Percentiles rank a stretch among this genome's conserved stretches.
phyloP scores from a whole-genome alignment of 768 basidiomycete genomes.

The Mycena epipterygia region DNA sequence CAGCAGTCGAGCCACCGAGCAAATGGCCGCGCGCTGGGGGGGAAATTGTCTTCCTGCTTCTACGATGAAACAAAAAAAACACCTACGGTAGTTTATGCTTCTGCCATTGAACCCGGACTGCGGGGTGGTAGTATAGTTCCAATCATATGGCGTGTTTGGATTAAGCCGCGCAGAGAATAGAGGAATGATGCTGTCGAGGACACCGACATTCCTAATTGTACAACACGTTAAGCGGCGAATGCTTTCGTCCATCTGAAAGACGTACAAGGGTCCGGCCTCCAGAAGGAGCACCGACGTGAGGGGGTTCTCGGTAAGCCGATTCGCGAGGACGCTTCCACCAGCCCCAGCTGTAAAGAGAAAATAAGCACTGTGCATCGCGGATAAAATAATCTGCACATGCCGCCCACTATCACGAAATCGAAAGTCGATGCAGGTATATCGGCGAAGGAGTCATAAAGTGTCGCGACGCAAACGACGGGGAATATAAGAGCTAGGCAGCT shows the following conservation, averaged over 20 bases:
- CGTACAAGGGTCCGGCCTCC: constrained; percentile 25
- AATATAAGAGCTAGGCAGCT: background rate
- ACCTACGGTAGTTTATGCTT: constrained; percentile 35
- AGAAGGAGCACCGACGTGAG: constrained; percentile 10
- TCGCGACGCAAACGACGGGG: constrained; percentile 1
- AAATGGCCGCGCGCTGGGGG: constrained; percentile 42
- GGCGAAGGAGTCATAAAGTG: constrained; percentile 9
- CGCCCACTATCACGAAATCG: constrained; percentile 25
- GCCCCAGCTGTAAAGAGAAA: constrained; percentile 9
- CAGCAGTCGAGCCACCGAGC: constrained; percentile 50
- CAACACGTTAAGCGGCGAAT: background rate
- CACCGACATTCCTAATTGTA: constrained; percentile 18
- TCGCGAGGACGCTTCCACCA: constrained; percentile 24
- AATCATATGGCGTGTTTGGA: constrained; percentile 41
- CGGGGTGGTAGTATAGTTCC: constrained; percentile 54
- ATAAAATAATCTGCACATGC: background rate
- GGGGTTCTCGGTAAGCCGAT: constrained; percentile 19
- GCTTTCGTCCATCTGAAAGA: background rate
- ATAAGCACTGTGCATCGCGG: background rate
- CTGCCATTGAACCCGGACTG: constrained; percentile 42
- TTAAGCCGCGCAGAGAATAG: constrained; percentile 16
- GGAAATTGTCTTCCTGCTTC: too few relatives aligned
- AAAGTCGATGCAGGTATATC: background rate
- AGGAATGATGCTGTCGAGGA: constrained; percentile 17
- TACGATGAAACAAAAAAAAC: background rate